phyloP scores from a whole-genome alignment of 176 grass and related monocot genomes.

The Musa troglodytarum region DNA sequence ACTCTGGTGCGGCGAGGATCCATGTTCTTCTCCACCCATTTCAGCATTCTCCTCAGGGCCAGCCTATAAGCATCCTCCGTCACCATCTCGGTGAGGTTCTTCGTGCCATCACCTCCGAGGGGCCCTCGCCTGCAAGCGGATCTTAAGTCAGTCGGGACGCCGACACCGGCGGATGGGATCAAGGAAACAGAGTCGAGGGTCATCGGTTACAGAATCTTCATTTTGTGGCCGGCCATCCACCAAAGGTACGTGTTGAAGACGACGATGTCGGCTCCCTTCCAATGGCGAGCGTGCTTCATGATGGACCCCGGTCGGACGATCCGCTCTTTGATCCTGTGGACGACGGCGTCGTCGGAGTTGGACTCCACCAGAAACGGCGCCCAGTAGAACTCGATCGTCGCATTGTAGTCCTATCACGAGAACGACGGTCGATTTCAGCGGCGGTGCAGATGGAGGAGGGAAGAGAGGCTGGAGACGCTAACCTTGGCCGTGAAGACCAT shows the following conservation, averaged over 20 bases:
- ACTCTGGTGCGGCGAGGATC: conserved; percentile 44
- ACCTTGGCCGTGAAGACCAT: conserved; percentile 89
- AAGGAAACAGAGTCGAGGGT: too few relatives aligned
- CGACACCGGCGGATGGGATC: too few relatives aligned
- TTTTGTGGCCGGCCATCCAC: conserved; percentile 79
- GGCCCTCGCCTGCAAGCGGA: conserved; percentile 41
- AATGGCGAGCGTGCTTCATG: conserved; percentile 69
- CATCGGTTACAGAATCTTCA: conserved; percentile 64
- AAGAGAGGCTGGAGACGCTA: neutral
- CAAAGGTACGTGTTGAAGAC: conserved; percentile 97
- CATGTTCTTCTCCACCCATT: conserved; percentile 87
- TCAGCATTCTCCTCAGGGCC: conserved; percentile 56
- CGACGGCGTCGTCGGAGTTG: conserved; percentile 78
- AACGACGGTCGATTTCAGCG: neutral
- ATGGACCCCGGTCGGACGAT: conserved; percentile 54
- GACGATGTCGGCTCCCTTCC: conserved; percentile 75
- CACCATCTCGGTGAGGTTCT: conserved; percentile 62
- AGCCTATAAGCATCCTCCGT: conserved; percentile 69
- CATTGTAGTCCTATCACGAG: conserved; percentile 67
- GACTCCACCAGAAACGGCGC: conserved; percentile 93
- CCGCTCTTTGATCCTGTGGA: conserved; percentile 49
- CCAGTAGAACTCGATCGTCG: conserved; percentile 96
- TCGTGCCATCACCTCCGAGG: conserved; percentile 46
- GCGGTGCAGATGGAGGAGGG: neutral
- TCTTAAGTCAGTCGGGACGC: neutral